These are phyloP conservation scores for Nemania serpens DNA, from an alignment of 2,329 filamentous ascomycete genomes.

Conservation along the genomic window DNA sequence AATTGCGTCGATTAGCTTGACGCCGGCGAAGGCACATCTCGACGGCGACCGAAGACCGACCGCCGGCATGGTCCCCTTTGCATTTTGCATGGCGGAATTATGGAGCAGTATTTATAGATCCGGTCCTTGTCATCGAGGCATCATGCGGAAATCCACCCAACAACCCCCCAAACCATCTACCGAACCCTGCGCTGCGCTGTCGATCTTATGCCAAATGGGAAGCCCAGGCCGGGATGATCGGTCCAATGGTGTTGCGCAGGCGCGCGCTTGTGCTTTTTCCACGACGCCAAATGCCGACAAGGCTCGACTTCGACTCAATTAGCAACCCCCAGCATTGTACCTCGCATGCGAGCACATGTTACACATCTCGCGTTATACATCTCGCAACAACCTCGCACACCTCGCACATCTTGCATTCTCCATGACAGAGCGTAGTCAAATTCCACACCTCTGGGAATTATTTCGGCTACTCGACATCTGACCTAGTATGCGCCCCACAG, in stretches of 20 bases:
- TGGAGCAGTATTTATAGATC: conserved; percentile 1
- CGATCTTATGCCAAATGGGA: conserved; percentile 19
- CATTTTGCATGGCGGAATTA: conserved; percentile 27
- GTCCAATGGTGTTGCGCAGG: conserved; percentile 20
- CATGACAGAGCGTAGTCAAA: conserved; percentile 1
- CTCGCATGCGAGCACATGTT: too few relatives aligned
- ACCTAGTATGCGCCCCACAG: background rate
- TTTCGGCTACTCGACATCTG: too few relatives aligned
- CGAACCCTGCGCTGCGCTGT: conserved; percentile 14
- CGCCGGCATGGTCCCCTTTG: conserved; percentile 10
- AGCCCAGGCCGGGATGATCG: conserved; percentile 5
- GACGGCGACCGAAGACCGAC: conserved; percentile 15
- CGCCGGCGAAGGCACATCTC: conserved; percentile 14
- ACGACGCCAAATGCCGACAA: background rate
- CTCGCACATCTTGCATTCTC: background rate
- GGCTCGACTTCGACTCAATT: background rate
- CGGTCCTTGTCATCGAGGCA: conserved; percentile 6
- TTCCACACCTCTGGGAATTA: background rate
- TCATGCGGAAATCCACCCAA: background rate
- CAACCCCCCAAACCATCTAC: background rate
- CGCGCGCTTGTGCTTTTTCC: conserved; percentile 21
- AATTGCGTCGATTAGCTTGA: background rate
- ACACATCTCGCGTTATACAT: too few relatives aligned
- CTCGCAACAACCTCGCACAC: too few relatives aligned
- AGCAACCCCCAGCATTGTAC: too few relatives aligned